phyloP scores from a whole-genome alignment of 2,329 filamentous ascomycete genomes.

The Knoxdaviesia proteae region DNA sequence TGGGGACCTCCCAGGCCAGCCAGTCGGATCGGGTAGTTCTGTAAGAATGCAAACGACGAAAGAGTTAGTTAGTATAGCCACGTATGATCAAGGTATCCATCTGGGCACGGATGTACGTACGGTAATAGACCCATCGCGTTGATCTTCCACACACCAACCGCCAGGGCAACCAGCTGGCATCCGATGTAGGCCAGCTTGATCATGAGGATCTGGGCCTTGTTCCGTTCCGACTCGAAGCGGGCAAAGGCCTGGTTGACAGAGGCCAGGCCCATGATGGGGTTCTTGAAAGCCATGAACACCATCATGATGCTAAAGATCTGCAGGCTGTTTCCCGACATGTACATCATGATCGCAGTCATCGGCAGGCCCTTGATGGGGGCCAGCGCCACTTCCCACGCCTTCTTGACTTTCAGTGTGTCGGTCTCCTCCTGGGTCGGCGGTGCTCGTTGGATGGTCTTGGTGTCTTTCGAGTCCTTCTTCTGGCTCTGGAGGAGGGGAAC shows the following conservation, averaged over 20 bases:
- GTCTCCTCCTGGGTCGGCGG: slow-evolving; percentile 64
- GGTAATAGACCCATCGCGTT: slow-evolving; percentile 91
- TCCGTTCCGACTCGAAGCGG: slow-evolving; percentile 70
- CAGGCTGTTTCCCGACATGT: slow-evolving; percentile 96
- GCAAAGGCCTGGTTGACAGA: slow-evolving; percentile 75
- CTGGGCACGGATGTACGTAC: slow-evolving; percentile 26
- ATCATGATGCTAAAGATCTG: slow-evolving; percentile 99
- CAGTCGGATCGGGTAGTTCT: slow-evolving; percentile 93
- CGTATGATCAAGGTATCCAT: background rate
- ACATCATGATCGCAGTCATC: slow-evolving; percentile 99
- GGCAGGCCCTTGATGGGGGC: slow-evolving; percentile 84
- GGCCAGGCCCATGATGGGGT: slow-evolving; percentile 67
- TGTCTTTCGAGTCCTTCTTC: slow-evolving; percentile 26
- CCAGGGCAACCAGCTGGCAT: slow-evolving; percentile 70
- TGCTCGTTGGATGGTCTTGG: slow-evolving; percentile 33
- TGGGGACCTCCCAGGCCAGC: slow-evolving; percentile 79
- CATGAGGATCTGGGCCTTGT: slow-evolving; percentile 48
- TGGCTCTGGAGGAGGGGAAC: slow-evolving; percentile 7
- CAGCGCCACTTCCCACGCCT: slow-evolving; percentile 93
- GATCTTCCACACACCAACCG: slow-evolving; percentile 83
- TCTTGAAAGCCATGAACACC: slow-evolving; percentile 98
- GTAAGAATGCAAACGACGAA: background rate
- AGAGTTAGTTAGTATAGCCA: slow-evolving; percentile 9
- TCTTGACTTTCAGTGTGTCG: slow-evolving; percentile 91
- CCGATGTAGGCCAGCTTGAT: slow-evolving; percentile 77